phyloP scores from a whole-genome alignment of 1,284 basidiomycete genomes.

The Mycena sp. region DNA sequence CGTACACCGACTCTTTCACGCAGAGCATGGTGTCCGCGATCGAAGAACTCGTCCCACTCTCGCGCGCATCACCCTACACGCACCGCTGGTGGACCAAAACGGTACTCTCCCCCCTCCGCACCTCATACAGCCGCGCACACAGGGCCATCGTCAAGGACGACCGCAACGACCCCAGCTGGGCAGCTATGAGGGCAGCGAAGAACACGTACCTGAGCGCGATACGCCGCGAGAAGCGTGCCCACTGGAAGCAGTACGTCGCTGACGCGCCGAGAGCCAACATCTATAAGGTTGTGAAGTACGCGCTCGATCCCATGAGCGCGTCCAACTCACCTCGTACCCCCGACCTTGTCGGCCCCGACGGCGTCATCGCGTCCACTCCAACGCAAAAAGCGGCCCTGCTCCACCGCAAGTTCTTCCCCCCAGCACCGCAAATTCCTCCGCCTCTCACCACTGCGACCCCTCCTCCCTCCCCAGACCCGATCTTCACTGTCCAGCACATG shows the following conservation, averaged over 20 bases:
- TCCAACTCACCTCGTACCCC: background rate
- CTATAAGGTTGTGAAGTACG: background rate
- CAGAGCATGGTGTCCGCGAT: background rate
- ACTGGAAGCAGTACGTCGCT: background rate
- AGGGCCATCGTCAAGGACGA: background rate
- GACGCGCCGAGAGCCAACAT: background rate
- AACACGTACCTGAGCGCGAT: slow-evolving; percentile 17
- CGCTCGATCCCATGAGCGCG: background rate
- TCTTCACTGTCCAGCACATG: slow-evolving; percentile 27
- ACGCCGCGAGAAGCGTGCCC: background rate
- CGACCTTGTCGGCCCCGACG: slow-evolving; percentile 20
- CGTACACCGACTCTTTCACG: background rate
- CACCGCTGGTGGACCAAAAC: background rate
- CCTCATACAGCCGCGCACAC: background rate
- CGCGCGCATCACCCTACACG: background rate
- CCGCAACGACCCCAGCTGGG: slow-evolving; percentile 5
- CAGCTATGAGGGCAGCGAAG: background rate
- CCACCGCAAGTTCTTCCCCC: slow-evolving; percentile 5
- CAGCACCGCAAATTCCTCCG: background rate
- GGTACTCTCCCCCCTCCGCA: background rate
- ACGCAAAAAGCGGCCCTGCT: background rate
- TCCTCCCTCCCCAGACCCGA: background rate
- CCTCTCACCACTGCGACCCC: background rate
- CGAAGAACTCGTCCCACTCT: background rate
- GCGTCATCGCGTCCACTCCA: slow-evolving; percentile 24